phyloP scores from a whole-genome alignment of 1,139 yeast species.

The Eremothecium gossypii region DNA sequence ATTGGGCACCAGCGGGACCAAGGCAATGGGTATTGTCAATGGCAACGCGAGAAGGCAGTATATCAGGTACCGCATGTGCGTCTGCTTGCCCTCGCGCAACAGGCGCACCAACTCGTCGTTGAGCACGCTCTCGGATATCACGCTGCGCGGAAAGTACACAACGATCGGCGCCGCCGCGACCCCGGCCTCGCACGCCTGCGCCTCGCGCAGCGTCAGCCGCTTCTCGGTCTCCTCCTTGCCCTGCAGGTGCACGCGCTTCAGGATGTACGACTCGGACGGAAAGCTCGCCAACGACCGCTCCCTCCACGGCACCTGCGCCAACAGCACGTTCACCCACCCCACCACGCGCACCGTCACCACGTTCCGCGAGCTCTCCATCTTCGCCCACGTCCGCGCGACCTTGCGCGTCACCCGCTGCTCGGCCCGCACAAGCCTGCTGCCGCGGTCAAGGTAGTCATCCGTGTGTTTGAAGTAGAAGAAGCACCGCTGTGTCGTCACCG shows the following conservation, averaged over 20 bases:
- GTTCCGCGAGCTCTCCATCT: conserved; percentile 35
- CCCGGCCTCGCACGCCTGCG: conserved; percentile 18
- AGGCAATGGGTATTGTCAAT: conserved; percentile 66
- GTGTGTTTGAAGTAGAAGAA: conserved; percentile 54
- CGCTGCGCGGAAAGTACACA: conserved; percentile 25
- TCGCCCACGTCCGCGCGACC: conserved; percentile 41
- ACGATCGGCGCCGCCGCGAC: conserved; percentile 23
- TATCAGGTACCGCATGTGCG: conserved; percentile 38
- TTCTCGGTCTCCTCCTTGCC: conserved; percentile 7
- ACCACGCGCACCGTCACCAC: conserved; percentile 38
- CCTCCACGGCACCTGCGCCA: conserved; percentile 42
- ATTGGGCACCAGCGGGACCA: conserved; percentile 84
- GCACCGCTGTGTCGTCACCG: conserved; percentile 48
- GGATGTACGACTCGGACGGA: conserved; percentile 35
- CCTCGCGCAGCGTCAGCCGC: conserved; percentile 8
- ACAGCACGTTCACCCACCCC: conserved; percentile 31
- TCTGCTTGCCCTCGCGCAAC: conserved; percentile 32
- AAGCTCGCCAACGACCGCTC: conserved; percentile 43
- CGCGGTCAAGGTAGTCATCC: conserved; percentile 28
- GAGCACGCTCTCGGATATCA: conserved; percentile 18
- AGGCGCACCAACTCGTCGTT: conserved; percentile 22
- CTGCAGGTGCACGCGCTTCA: conserved; percentile 15
- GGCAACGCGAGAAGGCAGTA: conserved; percentile 61
- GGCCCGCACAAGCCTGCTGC: conserved; percentile 25
- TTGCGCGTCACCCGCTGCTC: conserved; percentile 37